These are phyloP conservation scores for Tolypocladium endophyticum DNA, from an alignment of 2,329 filamentous ascomycete genomes.

Conservation along the genomic window DNA sequence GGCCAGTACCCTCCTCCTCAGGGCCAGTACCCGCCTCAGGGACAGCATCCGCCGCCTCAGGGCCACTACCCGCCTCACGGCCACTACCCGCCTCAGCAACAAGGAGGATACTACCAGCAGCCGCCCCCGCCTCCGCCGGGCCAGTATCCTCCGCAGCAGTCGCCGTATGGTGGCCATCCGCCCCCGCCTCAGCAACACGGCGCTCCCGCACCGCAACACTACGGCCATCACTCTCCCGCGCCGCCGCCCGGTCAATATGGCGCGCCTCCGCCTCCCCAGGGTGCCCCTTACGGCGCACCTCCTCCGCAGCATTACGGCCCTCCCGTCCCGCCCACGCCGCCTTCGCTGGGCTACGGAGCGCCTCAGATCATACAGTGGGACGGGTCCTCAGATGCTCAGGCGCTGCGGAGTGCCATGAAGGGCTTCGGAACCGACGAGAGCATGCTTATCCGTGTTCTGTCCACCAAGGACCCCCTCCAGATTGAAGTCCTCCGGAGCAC, in stretches of 20 bases:
- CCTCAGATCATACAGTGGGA: constrained; percentile 62
- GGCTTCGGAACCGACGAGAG: constrained; percentile 86
- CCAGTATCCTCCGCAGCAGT: constrained; percentile 16
- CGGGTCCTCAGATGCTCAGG: constrained; percentile 56
- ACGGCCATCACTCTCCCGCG: constrained; percentile 9
- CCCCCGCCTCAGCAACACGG: constrained; percentile 15
- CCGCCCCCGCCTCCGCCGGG: constrained; percentile 11
- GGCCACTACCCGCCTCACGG: constrained; percentile 16
- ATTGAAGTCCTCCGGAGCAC: constrained; percentile 56
- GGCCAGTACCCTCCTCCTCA: constrained; percentile 19
- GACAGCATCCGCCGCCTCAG: constrained; percentile 17
- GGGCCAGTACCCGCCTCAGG: constrained; percentile 15
- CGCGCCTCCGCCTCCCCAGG: constrained; percentile 25
- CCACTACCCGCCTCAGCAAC: constrained; percentile 19
- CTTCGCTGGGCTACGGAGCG: constrained; percentile 65
- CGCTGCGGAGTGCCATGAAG: constrained; percentile 76
- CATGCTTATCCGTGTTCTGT: constrained; percentile 57
- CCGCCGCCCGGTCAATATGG: constrained; percentile 24
- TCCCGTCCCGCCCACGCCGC: constrained; percentile 43
- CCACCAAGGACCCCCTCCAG: constrained; percentile 68
- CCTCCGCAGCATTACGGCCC: constrained; percentile 25
- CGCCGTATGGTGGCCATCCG: constrained; percentile 7
- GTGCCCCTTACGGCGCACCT: constrained; percentile 23
- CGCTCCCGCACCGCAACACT: constrained; percentile 17
- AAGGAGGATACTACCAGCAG: constrained; percentile 18